phyloP scores from a whole-genome alignment of 2,329 filamentous ascomycete genomes.

The Shiraia sp. region DNA sequence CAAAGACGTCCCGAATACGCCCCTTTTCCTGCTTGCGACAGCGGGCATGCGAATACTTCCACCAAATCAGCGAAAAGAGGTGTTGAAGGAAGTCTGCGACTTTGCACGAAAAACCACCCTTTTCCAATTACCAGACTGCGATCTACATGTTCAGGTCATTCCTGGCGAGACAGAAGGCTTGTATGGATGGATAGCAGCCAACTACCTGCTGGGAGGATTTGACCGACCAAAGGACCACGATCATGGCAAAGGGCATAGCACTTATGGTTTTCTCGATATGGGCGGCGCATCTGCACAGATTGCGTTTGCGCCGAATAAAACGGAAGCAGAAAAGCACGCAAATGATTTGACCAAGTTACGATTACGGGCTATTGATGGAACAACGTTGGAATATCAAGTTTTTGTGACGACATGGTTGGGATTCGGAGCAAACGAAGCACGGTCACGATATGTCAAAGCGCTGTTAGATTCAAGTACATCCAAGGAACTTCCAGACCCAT shows the following conservation, averaged over 20 bases:
- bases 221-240: conserved; percentile 73
- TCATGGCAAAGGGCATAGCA: conserved; percentile 87
- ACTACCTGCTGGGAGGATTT: conserved; percentile 92
- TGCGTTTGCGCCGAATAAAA: conserved; percentile 91
- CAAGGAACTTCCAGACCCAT: conserved; percentile 83
- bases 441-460: conserved; percentile 78
- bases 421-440: conserved; percentile 94
- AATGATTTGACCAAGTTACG: conserved; percentile 86
- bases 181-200: conserved; percentile 97
- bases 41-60: conserved; percentile 91
- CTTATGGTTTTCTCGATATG: conserved; percentile 98
- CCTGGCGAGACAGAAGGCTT: conserved; percentile 92
- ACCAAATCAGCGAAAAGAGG: conserved; percentile 68
- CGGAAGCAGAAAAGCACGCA: conserved; percentile 86
- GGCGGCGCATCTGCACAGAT: conserved; percentile 97
- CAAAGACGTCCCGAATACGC: conserved; percentile 78
- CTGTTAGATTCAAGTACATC: conserved; percentile 69
- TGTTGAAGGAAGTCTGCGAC: conserved; percentile 78
- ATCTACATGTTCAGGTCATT: conserved; percentile 88
- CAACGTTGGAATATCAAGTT: conserved; percentile 77
- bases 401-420: conserved; percentile 97
- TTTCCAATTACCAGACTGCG: conserved; percentile 89
- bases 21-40: conserved; percentile 92
- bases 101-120: conserved; percentile 77
- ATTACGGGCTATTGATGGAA: conserved; percentile 80